Percentiles rank a stretch among this genome's conserved stretches.
Conservation (phyloP, 176 grass and related monocot species). For the Oryza officinalis region DNA sequence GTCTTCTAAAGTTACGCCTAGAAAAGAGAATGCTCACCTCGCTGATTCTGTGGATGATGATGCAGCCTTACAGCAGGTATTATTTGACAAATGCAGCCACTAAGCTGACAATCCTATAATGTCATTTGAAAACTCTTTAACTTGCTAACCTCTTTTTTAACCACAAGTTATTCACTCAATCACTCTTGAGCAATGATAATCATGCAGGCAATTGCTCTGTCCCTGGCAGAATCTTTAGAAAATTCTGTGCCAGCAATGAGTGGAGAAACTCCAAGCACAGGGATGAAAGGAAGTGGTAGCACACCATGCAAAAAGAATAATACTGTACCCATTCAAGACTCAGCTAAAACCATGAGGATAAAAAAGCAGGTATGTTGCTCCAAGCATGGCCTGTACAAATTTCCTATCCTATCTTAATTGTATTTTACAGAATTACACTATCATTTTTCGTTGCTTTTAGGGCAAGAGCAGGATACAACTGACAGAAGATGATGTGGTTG, state of each 20-base stretch:
- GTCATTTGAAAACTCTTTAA: background rate
- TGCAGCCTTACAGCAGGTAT: slow-evolving; percentile 66
- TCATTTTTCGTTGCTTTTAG: slow-evolving; percentile 41
- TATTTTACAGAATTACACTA: slow-evolving; percentile 15
- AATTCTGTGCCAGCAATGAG: background rate
- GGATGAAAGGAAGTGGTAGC: slow-evolving; percentile 31
- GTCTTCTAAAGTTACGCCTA: slow-evolving; percentile 6
- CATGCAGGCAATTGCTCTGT: slow-evolving; percentile 86
- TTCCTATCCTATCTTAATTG: slow-evolving; percentile 1
- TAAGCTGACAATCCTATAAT: slow-evolving; percentile 1
- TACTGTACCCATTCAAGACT: slow-evolving; percentile 24
- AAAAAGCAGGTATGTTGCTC: slow-evolving; percentile 55
- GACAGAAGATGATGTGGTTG: slow-evolving; percentile 84
- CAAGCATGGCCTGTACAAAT: background rate
- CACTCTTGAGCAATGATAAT: slow-evolving; percentile 15
- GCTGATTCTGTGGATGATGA: slow-evolving; percentile 64
- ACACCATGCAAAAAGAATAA: slow-evolving; percentile 35
- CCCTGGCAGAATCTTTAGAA: slow-evolving; percentile 48
- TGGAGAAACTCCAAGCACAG: slow-evolving; percentile 24
- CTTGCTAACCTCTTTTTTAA: background rate
- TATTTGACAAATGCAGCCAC: background rate
- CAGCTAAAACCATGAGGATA: slow-evolving; percentile 48
- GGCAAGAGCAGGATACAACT: slow-evolving; percentile 79
- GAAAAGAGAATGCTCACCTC: slow-evolving; percentile 29
- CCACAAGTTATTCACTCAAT: background rate